Percentiles rank a stretch among this genome's conserved stretches.
phyloP scores from a whole-genome alignment of 176 grass and related monocot species.

The Avena insularis region DNA sequence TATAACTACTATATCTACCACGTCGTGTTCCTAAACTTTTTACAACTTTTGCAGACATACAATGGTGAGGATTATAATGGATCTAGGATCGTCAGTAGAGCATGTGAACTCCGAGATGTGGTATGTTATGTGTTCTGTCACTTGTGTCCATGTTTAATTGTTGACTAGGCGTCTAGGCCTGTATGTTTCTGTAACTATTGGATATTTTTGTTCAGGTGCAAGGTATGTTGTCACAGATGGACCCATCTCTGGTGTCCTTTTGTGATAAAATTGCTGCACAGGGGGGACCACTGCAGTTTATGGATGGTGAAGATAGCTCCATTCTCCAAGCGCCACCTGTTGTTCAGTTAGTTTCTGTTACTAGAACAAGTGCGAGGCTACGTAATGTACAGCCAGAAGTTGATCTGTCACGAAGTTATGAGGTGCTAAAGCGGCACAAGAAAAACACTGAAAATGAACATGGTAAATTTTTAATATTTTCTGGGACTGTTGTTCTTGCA shows the following conservation, averaged over 20 bases:
- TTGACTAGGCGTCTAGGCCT: not conserved
- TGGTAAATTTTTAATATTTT: conserved; percentile 48
- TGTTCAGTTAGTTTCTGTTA: conserved; percentile 70
- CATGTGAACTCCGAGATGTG: conserved; percentile 93
- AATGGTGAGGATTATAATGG: conserved; percentile 92
- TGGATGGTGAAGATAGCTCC: conserved; percentile 59
- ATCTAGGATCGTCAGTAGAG: conserved; percentile 96
- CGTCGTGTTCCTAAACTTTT: conserved; percentile 22
- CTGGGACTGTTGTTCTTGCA: not conserved
- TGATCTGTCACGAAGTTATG: conserved; percentile 77
- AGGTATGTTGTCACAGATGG: conserved; percentile 99
- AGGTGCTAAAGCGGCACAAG: conserved; percentile 81
- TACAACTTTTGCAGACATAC: conserved; percentile 63
- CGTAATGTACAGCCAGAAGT: conserved; percentile 94
- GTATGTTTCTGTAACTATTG: conserved; percentile 21
- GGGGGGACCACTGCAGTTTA: conserved; percentile 64
- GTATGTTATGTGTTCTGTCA: conserved; percentile 53
- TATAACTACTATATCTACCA: not conserved
- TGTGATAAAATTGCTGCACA: conserved; percentile 94
- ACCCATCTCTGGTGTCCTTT: conserved; percentile 86
- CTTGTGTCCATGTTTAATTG: conserved; percentile 17
- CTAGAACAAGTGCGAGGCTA: conserved; percentile 87
- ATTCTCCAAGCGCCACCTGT: conserved; percentile 78
- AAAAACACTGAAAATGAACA: conserved; percentile 72
- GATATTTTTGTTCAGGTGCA: conserved; percentile 61